Base-by-base conservation (phyloP, 768 basidiomycete species). In the Lentinula aciculospora region DNA sequence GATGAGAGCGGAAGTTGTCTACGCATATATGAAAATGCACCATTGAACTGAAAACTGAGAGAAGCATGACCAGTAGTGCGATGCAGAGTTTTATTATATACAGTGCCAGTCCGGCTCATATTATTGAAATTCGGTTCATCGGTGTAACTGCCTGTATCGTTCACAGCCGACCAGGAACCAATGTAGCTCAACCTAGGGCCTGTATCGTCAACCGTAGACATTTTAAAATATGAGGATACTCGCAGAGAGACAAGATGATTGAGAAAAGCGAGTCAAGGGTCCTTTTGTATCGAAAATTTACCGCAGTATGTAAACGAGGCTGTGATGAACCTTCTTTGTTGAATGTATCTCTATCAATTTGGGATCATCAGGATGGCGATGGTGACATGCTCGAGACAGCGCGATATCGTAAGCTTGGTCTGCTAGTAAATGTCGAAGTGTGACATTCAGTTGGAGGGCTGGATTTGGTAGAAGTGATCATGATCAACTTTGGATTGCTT, bases 151-250 rank as follows among this genome's bases (percentile, higher is more conserved):
- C 40, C 40, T 42, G n/a, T 42, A 12, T 32, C 12, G 32, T 23
- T 49, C 27, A 49, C 2, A 29, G 47, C 13, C 15, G 47, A 17
- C 47, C 47, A 49, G 13, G 53, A 39, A 21, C 53, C 53, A 17
- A 2, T 28, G 27, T 54, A 54, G 10, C 17, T 37, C 5, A 54
- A 23, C 25, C 53, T 39, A 4, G 53, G 53, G 40, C 40, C 53
- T n/a, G 53, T 54, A 27, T 54, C 53, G 23, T 54, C 53, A 4
- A 54, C 53, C 53, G 53, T 54, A n/a, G 53, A 40, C 53, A 54
- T 54, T 25, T 4, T 23, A n/a, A 32, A 23, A 40, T 17, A 27
- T 8, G 53, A 54, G 36, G 10, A 37, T n/a, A 8, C 21, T 6
- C n/a, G 8, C 32, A 32, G 32, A 32, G 12, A 32, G 2, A 6